Base-by-base conservation (phyloP, 2,329 filamentous ascomycete species). In the Plectosphaerella plurivora region DNA sequence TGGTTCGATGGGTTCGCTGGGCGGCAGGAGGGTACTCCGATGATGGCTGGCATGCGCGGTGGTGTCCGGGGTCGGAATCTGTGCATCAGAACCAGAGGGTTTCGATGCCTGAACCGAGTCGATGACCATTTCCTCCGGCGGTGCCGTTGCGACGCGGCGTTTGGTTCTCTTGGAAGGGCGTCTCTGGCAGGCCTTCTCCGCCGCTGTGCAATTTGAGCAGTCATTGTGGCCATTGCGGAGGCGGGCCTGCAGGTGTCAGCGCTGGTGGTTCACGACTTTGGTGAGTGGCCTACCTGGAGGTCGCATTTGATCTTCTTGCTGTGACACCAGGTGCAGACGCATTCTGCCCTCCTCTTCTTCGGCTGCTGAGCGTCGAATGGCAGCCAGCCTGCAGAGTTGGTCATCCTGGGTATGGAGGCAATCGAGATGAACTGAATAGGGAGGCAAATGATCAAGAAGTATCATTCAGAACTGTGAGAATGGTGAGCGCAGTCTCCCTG, bases 261-360 rank as follows among this genome's bases (percentile, higher is more conserved):
- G n/a, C n/a, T n/a, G n/a, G n/a, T n/a, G n/a, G n/a, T n/a, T n/a
- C n/a, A n/a, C n/a, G n/a, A n/a, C n/a, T n/a, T n/a, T 10, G 18
- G 20, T 12, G 14, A 45, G 9, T 15, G 4, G 20, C 7, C 14
- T 20, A 59, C 62, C 58, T 68, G 64, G 28, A 68, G 53, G 53
- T 68, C 64, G 28, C 66, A 69, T 37, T 68, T 68, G 51, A 68
- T 62, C 58, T 69, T 69, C 54, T 69, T 69, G 1, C 63, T 60
- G 51, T 69, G 67, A 35, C 67, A 69, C 45, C 58, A 56, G 20
- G 64, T 52, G 53, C 67, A 65, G 51, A 63, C 63, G 7, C 60
- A 51, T 41, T 64, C 61, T 22, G 63, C 67, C 11, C 67, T 64
- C 44, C 68, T 67, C 37, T 64, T 57, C 57, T 67, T 68, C 16